A percentile compares a stretch with the other conserved stretches of the same genome.
Evolutionary conservation across 148 eudicot species (phyloP).

Genomic region (Agrostemma githago): DNA sequence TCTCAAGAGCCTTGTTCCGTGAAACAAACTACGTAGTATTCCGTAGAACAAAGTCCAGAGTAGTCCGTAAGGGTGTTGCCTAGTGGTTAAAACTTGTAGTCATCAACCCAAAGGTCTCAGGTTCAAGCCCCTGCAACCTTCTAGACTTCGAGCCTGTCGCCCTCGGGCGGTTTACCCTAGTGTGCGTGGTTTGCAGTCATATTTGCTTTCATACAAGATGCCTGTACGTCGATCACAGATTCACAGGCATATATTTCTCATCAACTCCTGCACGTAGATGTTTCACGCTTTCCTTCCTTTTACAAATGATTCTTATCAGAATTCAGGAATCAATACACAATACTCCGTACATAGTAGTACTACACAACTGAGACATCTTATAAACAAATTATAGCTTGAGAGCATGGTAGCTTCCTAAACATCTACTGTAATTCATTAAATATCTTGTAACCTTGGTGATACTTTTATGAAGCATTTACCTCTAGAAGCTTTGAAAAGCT

Average conservation of each 20-base stretch:
- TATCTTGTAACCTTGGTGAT: not conserved
- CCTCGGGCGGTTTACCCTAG: too few species aligned
- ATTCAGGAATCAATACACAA: not conserved
- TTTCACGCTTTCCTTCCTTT: not conserved
- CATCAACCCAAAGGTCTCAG: too few species aligned
- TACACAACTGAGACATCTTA: not conserved
- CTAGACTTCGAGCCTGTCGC: too few species aligned
- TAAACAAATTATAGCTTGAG: not conserved
- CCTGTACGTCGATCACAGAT: not conserved
- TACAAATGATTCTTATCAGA: slow-evolving; percentile 2
- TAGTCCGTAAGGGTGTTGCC: too few species aligned
- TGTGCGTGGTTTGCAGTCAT: too few species aligned
- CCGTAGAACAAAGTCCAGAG: too few species aligned
- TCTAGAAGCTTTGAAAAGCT: slow-evolving; percentile 32
- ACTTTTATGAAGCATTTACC: slow-evolving; percentile 18
- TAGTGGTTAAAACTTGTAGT: too few species aligned
- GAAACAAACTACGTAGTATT: too few species aligned
- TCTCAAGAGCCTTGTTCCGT: too few species aligned
- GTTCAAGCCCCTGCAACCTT: too few species aligned
- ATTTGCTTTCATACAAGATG: not conserved
- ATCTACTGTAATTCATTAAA: not conserved
- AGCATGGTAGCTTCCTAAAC: not conserved
- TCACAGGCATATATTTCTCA: not conserved
- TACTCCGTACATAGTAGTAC: not conserved
- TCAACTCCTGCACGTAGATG: not conserved